Percentiles rank a stretch among this genome's conserved stretches.
phyloP scores from a whole-genome alignment of 352 stramenopile species.

The Pythium apleroticum region DNA sequence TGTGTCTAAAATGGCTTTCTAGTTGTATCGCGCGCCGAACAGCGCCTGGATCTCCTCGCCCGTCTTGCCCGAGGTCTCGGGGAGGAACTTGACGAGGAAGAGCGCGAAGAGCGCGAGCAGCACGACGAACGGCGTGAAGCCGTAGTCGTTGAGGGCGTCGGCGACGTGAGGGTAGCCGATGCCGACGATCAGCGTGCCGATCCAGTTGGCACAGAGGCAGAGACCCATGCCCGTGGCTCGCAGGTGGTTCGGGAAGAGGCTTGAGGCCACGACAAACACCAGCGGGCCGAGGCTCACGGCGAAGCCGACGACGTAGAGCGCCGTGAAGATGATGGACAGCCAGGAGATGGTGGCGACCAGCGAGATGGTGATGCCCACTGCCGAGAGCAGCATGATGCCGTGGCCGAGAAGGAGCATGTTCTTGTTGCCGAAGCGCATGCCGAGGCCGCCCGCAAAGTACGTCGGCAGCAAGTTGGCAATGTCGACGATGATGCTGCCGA shows the following conservation, averaged over 20 bases:
- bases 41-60: constrained; percentile 29
- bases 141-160: constrained; percentile 36
- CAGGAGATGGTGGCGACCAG: constrained; percentile 35
- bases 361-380: constrained; percentile 53
- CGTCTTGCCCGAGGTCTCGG: constrained; percentile 25
- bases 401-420: constrained; percentile 50
- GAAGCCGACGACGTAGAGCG: constrained; percentile 58
- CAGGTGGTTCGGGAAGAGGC: constrained; percentile 59
- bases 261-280: constrained; percentile 54
- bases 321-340: constrained; percentile 57
- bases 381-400: constrained; percentile 41
- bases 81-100: constrained; percentile 24
- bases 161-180: constrained; percentile 60
- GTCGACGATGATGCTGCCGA: constrained; percentile 43
- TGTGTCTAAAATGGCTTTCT: neutral
- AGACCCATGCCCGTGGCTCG: constrained; percentile 43
- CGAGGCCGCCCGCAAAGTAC: constrained; percentile 37
- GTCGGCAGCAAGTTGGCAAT: constrained; percentile 45
- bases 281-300: constrained; percentile 67
- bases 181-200: constrained; percentile 50
- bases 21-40: constrained; percentile 16
- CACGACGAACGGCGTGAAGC: constrained; percentile 33
- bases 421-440: constrained; percentile 46
- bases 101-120: constrained; percentile 13
- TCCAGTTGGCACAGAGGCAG: constrained; percentile 44